These are phyloP conservation scores for Kurtzmaniella fragi DNA, from an alignment of 805 yeast genomes.

Conservation along the genomic window DNA sequence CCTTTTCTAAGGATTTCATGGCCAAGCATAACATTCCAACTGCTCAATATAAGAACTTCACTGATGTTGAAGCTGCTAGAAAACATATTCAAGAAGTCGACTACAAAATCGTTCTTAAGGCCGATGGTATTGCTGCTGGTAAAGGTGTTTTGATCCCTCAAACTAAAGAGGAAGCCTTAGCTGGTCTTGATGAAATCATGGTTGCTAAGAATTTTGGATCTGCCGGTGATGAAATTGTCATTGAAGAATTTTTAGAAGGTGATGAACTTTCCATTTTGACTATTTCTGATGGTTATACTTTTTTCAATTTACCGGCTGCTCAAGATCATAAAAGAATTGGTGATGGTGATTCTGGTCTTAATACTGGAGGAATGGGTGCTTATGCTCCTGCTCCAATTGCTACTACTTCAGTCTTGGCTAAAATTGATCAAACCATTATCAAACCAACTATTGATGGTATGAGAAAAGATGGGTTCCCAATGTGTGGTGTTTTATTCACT, in stretches of 20 bases:
- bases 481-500: conserved; percentile 92
- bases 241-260: conserved; percentile 95
- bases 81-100: conserved; percentile 59
- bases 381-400: conserved; percentile 98
- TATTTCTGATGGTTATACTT: conserved; percentile 88
- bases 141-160: conserved; percentile 95
- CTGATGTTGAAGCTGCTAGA: conserved; percentile 68
- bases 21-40: conserved; percentile 89
- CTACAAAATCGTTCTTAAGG: conserved; percentile 86
- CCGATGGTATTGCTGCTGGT: conserved; percentile 98
- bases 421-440: conserved; percentile 71
- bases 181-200: conserved; percentile 85
- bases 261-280: conserved; percentile 94
- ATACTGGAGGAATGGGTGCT: conserved; percentile 99
- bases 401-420: conserved; percentile 62
- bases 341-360: conserved; percentile 88
- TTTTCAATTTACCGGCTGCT: conserved; percentile 89
- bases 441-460: conserved; percentile 93
- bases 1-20: conserved; percentile 93
- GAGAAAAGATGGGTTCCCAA: conserved; percentile 93
- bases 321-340: conserved; percentile 97
- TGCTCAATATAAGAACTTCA: conserved; percentile 83
- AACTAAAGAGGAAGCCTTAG: conserved; percentile 75
- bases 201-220: conserved; percentile 80
- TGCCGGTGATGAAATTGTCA: conserved; percentile 91